Conservation (phyloP, 768 basidiomycete genomes). For the Piloderma croceum region DNA sequence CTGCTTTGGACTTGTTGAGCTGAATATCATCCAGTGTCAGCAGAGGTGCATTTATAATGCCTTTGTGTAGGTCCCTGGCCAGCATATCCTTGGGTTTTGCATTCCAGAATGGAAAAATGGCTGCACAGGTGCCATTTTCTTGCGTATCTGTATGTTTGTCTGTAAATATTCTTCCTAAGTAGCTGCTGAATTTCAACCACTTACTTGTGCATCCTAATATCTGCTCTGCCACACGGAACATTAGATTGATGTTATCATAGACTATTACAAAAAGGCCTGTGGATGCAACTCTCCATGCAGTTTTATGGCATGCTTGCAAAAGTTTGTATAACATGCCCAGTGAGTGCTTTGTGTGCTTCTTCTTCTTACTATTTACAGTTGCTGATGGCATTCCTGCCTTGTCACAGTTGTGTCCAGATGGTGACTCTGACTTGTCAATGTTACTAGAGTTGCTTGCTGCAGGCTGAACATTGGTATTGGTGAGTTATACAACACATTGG, state of each 20-base stretch:
- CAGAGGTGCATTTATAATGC: constrained; percentile 18
- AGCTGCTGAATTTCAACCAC: no score
- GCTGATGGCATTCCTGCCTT: no score
- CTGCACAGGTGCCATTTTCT: constrained; percentile 27
- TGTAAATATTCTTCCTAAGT: no score
- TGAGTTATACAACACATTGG: background rate
- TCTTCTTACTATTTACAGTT: no score
- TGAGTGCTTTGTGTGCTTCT: background rate
- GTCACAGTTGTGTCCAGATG: no score
- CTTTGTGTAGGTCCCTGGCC: constrained; percentile 12
- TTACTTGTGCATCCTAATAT: constrained; percentile 17
- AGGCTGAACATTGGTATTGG: background rate
- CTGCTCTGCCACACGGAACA: constrained; percentile 21
- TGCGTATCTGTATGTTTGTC: constrained; percentile 20
- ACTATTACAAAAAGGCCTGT: constrained; percentile 4
- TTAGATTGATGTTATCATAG: constrained; percentile 29
- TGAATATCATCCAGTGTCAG: constrained; percentile 16
- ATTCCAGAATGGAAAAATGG: constrained; percentile 13
- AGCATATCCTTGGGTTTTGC: constrained; percentile 15
- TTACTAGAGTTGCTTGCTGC: background rate
- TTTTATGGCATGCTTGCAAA: constrained; percentile 7
- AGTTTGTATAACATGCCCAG: constrained; percentile 7
- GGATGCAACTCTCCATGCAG: constrained; percentile 5
- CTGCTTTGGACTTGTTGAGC: constrained; percentile 11
- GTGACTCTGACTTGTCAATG: no score